Evolutionary conservation across 139 green algal genomes (phyloP).

Genomic region (Parachlorella kessleri): DNA sequence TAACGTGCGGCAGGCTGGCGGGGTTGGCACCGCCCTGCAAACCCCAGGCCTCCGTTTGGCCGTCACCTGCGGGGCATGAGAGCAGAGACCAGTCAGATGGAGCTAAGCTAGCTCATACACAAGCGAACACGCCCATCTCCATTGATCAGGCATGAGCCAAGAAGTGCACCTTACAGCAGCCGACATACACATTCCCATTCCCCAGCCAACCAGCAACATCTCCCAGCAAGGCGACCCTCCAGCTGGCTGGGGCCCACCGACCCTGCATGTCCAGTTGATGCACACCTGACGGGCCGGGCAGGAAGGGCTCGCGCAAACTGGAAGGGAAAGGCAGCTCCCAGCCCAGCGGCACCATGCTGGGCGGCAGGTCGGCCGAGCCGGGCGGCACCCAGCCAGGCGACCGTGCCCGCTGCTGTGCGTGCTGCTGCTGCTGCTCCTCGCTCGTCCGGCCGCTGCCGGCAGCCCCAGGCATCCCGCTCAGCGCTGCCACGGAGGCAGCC

Average conservation of each 20-base stretch:
- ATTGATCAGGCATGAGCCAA: too few relatives aligned
- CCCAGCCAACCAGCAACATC: too few relatives aligned
- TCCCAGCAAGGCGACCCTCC: too few relatives aligned
- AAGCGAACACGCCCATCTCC: too few relatives aligned
- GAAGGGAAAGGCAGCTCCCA: slow-evolving; percentile 63
- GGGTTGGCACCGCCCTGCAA: background rate
- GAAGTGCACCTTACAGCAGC: too few relatives aligned
- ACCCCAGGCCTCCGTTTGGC: background rate
- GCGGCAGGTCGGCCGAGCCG: slow-evolving; percentile 30
- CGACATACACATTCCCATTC: too few relatives aligned
- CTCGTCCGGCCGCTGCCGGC: too few relatives aligned
- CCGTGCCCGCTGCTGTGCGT: slow-evolving; percentile 5
- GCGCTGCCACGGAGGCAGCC: too few relatives aligned
- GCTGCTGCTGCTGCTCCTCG: slow-evolving; percentile 24
- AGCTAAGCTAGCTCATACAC: too few relatives aligned
- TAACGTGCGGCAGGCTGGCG: slow-evolving; percentile 34
- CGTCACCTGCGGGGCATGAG: background rate
- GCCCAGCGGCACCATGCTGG: slow-evolving; percentile 60
- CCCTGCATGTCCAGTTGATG: too few relatives aligned
- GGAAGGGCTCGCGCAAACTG: background rate
- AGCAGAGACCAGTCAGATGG: background rate
- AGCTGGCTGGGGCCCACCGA: too few relatives aligned
- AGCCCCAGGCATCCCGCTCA: too few relatives aligned
- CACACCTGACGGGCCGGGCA: background rate
- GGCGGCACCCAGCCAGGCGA: slow-evolving; percentile 26